Evolutionary conservation across 1,284 basidiomycete species (phyloP).

Genomic region (Anthracocystis walkeri): DNA sequence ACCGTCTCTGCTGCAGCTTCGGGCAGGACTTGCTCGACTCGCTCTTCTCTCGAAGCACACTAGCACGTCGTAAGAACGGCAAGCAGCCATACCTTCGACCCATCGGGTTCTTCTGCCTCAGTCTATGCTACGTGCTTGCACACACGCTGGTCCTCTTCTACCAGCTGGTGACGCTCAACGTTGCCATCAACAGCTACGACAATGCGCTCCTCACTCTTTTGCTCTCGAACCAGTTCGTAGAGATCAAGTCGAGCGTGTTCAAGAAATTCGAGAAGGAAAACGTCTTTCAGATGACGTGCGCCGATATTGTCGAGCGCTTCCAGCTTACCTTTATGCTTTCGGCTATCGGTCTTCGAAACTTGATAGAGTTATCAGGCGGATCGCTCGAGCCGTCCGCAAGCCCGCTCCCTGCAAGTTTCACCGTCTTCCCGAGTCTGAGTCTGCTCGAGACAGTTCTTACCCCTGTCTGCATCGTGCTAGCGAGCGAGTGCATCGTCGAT

Average conservation of each 20-base stretch:
- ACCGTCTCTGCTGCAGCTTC: slow-evolving; percentile 93
- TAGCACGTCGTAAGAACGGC: slow-evolving; percentile 75
- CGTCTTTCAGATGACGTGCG: slow-evolving; percentile 92
- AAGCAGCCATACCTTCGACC: slow-evolving; percentile 76
- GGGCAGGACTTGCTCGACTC: slow-evolving; percentile 98
- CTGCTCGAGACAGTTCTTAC: slow-evolving; percentile 89
- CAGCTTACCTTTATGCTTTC: slow-evolving; percentile 90
- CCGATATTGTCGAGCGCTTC: slow-evolving; percentile 97
- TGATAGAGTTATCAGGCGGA: slow-evolving; percentile 88
- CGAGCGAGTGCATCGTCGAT: slow-evolving; percentile 94
- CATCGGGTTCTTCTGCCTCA: slow-evolving; percentile 84
- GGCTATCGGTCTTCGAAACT: slow-evolving; percentile 91
- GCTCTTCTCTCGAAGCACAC: slow-evolving; percentile 90
- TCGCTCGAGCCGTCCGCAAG: slow-evolving; percentile 70
- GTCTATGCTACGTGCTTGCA: slow-evolving; percentile 80
- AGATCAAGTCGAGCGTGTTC: slow-evolving; percentile 99
- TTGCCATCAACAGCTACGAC: slow-evolving; percentile 98
- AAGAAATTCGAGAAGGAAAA: slow-evolving; percentile 99
- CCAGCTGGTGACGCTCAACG: slow-evolving; percentile 93
- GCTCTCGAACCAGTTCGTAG: slow-evolving; percentile 98
- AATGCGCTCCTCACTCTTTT: slow-evolving; percentile 93
- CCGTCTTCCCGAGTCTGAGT: slow-evolving; percentile 69
- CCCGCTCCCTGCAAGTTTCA: slow-evolving; percentile 73
- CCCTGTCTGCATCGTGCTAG: slow-evolving; percentile 88
- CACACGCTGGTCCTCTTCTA: slow-evolving; percentile 97